phyloP scores from a whole-genome alignment of 148 eudicot genomes.

The Beta vulgaris region DNA sequence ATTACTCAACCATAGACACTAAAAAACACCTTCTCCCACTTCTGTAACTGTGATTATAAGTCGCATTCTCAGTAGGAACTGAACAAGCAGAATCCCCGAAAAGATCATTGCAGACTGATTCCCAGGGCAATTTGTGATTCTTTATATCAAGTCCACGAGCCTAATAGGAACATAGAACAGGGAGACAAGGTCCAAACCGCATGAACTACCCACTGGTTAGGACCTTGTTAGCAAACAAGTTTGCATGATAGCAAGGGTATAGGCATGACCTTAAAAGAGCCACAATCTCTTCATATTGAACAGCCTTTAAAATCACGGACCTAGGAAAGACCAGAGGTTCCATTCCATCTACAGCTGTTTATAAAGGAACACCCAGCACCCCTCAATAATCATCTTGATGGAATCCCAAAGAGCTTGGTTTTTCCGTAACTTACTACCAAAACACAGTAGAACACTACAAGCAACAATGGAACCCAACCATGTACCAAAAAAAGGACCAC shows the following conservation, averaged over 20 bases:
- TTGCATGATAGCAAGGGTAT: neutral
- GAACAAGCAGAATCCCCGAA: slow-evolving; percentile 17
- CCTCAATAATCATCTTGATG: slow-evolving; percentile 19
- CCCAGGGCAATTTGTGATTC: neutral
- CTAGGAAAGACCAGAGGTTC: slow-evolving; percentile 18
- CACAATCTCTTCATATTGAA: slow-evolving; percentile 15
- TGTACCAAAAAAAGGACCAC: slow-evolving; percentile 35
- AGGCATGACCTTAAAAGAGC: slow-evolving; percentile 17
- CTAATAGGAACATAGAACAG: slow-evolving; percentile 9
- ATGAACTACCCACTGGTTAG: slow-evolving; percentile 14
- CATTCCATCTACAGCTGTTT: slow-evolving; percentile 28
- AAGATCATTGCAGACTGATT: slow-evolving; percentile 1
- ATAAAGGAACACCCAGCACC: slow-evolving; percentile 23
- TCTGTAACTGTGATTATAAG: neutral
- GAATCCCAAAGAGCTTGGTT: slow-evolving; percentile 30
- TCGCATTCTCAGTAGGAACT: slow-evolving; percentile 1
- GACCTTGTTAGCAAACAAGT: neutral
- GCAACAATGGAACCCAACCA: slow-evolving; percentile 36
- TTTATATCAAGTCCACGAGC: slow-evolving; percentile 3
- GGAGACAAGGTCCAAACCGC: neutral
- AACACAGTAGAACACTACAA: slow-evolving; percentile 29
- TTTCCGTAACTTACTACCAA: slow-evolving; percentile 18
- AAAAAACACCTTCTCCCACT: neutral
- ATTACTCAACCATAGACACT: neutral
- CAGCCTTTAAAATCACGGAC: slow-evolving; percentile 3